A percentile compares a stretch with the other conserved stretches of the same genome.
Conservation (phyloP, 2,329 filamentous ascomycete species). For the Colletotrichum lini region DNA sequence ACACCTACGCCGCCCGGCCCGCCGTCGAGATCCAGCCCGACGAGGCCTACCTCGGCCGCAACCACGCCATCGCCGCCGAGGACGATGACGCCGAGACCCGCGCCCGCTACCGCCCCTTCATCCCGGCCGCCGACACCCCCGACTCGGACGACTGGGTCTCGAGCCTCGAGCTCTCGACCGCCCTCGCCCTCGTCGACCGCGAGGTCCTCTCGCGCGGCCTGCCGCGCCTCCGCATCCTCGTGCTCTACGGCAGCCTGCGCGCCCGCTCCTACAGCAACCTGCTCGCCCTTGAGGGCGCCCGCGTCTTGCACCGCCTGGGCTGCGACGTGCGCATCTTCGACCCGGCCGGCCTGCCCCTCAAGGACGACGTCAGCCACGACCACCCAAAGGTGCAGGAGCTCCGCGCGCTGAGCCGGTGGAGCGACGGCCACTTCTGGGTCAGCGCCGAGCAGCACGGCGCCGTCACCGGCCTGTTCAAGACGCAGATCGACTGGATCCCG, state of each 20-base stretch:
- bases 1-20: conserved; percentile 47
- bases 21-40: conserved; percentile 43
- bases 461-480: conserved; percentile 75
- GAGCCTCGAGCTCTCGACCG: conserved; percentile 68
- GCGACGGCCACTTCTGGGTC: conserved; percentile 77
- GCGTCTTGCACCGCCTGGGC: conserved; percentile 75
- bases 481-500: conserved; percentile 80
- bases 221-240: conserved; percentile 66
- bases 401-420: conserved; percentile 73
- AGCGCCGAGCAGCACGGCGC: conserved; percentile 77
- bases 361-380: conserved; percentile 70
- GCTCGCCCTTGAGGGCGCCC: conserved; percentile 70
- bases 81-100: conserved; percentile 65
- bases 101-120: conserved; percentile 69
- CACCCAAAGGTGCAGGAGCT: conserved; percentile 76
- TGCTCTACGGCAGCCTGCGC: conserved; percentile 73
- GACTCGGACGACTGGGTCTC: conserved; percentile 69
- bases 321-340: conserved; percentile 77
- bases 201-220: conserved; percentile 55
- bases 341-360: conserved; percentile 71
- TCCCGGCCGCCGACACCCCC: conserved; percentile 54
- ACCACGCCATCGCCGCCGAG: conserved; percentile 59
- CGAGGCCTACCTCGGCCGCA: conserved; percentile 45
- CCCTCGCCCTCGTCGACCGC: conserved; percentile 62
- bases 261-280: conserved; percentile 72